A percentile compares a stretch with the other conserved stretches of the same genome.
Evolutionary conservation across 1,284 basidiomycete species (phyloP).

Genomic region (Tremellales sp.): DNA sequence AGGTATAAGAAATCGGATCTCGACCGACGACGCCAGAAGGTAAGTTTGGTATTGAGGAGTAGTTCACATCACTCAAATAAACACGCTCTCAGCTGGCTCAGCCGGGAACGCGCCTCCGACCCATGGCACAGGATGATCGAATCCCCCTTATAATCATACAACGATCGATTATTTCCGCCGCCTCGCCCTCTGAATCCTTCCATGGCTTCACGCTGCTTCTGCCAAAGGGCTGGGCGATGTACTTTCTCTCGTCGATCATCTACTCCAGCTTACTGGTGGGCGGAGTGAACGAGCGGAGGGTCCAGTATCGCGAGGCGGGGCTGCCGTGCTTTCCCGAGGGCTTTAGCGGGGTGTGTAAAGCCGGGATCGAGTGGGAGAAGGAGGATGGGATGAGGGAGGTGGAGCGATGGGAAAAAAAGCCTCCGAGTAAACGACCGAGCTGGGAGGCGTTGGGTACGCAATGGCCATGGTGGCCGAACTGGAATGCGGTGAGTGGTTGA

Average conservation of each 20-base stretch:
- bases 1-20: conserved; percentile 75
- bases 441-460: conserved; percentile 62
- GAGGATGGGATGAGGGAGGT: conserved; percentile 46
- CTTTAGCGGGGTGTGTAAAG: conserved; percentile 57
- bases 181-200: conserved; percentile 44
- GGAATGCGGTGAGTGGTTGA: conserved; percentile 58
- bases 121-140: conserved; percentile 68
- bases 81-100: conserved; percentile 57
- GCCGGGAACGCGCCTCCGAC: conserved; percentile 66
- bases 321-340: conserved; percentile 73
- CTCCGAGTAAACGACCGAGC: conserved; percentile 76
- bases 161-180: conserved; percentile 25
- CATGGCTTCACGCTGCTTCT: conserved; percentile 82
- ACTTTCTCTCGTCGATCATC: conserved; percentile 74
- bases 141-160: conserved; percentile 74
- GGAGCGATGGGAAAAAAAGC: conserved; percentile 69
- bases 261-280: conserved; percentile 75
- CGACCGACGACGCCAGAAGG: conserved; percentile 70
- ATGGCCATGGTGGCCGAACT: conserved; percentile 72
- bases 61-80: background rate
- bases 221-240: conserved; percentile 81
- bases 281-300: conserved; percentile 71
- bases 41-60: conserved; percentile 33
- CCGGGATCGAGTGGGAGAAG: conserved; percentile 56
- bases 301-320: conserved; percentile 75